Evolutionary conservation across 2,329 filamentous ascomycete genomes (phyloP), one percentile per base, ranked within the genome.

Genomic region (Aspergillus novoparasiticus): DNA sequence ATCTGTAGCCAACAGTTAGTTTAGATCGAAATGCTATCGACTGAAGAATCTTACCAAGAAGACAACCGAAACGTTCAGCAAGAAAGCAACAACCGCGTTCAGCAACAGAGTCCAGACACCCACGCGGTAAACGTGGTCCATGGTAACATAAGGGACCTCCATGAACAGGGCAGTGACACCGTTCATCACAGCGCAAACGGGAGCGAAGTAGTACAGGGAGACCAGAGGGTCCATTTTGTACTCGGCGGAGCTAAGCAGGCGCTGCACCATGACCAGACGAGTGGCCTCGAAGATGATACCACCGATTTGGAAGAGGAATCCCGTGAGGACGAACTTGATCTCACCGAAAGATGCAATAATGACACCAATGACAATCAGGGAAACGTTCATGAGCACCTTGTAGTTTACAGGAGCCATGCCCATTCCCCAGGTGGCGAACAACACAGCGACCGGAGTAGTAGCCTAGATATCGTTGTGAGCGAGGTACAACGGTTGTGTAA

Each of bases 321-420:
- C 88, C 46, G 86, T 72, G 62, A 81, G 69, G 71, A 81, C 90
- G 76, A 99, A 99, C 77, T 94, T 89, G 80, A 99, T 96, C 83
- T 99, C 95, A 73, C 95, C 95, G 67, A 96, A 87, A 1, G 94
- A 97, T 57, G 95, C 95, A 75, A 99, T 93, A 69, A 97, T 84
- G 71, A 98, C 94, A 84, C 95, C 95, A 59, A 98, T 79, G 58
- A 98, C 95, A 73, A 99, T 99, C 76, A 94, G 86, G 48, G 92
- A 95, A 66, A 99, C 94, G 76, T 99, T 99, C 76, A 92, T 86
- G 72, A 99, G 90, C 56, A 93, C 91, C 83, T 89, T 94, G 70
- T 95, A 78, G 82, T 93, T 96, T 59, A 93, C 91, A 66, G 92
- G 88, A 16, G 92, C 88, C 66, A 97, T 88, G 63, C 93, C 92